Base-by-base conservation (phyloP, 805 yeast species). In the Nakazawaea molendinolei region DNA sequence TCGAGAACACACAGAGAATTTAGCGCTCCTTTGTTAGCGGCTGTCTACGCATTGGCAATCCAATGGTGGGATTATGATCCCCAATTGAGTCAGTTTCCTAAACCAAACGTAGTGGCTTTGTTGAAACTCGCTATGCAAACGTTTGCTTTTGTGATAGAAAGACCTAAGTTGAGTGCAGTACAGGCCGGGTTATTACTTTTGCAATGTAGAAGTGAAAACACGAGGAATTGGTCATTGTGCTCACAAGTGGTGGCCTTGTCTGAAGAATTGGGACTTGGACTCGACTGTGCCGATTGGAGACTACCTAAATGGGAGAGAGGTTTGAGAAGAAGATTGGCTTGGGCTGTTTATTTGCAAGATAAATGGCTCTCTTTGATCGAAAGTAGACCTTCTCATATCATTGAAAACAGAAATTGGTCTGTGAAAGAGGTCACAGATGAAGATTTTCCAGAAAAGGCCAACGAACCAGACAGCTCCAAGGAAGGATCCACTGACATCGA, bases 1-100 rank as follows among this genome's bases (percentile, higher is more conserved):
- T 65, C 89, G 2, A 65, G 97, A 38, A 86, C 97, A 1, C 94
- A 86, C 54, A 71, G 95, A 31, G 97, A 90, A 56, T 77, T 90
- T 48, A 78, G 92, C 36, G 95, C 97, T 0, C 95, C 97, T 0
- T 59, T 90, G 33, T 61, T 90, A 31, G 97, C 97, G 0, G 84
- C 95, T 0, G 95, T 90, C 1, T 90, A 90, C 52, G 76, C 84
- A 8, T 61, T 89, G 40, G 95, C 97, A 0, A 71, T 85, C 29
- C 90, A 86, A 53, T 86, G 95, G 94, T 89, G 97, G 97, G 90
- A 85, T 46, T 79, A 79, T 53, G 89, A 79, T 49, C 83, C 94
- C 2, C 78, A 74, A 41, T 63, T 89, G 36, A 74, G 86, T 34
- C 75, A 84, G 16, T 76, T 73, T 37, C 79, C 87, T 0, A 83